phyloP scores from a whole-genome alignment of 306 rosid species.

The Cucumis cinereus region DNA sequence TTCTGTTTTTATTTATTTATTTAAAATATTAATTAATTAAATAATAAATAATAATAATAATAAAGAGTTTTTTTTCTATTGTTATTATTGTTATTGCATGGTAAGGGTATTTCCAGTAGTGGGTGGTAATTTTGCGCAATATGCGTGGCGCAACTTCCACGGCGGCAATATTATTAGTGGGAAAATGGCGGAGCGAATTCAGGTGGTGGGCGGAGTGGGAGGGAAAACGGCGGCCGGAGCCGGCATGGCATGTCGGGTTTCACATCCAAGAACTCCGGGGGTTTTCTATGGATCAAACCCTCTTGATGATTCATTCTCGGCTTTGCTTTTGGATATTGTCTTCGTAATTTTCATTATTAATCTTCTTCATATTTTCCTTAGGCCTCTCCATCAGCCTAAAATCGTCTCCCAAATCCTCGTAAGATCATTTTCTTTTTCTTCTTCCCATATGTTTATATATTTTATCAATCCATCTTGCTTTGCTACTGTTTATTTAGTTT shows the following conservation, averaged over 20 bases:
- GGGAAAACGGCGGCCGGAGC: not conserved
- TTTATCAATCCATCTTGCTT: too few relatives aligned
- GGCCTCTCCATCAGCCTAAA: conserved; percentile 60
- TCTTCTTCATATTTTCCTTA: conserved; percentile 33
- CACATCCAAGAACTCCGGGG: not conserved
- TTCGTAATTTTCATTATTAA: conserved; percentile 22
- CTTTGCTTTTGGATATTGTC: conserved; percentile 26
- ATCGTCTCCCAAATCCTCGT: conserved; percentile 58
- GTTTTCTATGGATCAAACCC: conserved; percentile 38
- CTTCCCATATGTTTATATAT: too few relatives aligned
- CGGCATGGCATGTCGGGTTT: not conserved
- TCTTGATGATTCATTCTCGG: conserved; percentile 20
- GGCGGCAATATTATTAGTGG: not conserved
- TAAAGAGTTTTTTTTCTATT: too few relatives aligned
- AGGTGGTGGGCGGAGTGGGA: not conserved
- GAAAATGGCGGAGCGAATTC: not conserved
- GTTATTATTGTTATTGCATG: conserved; percentile 22
- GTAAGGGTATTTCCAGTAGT: conserved; percentile 25
- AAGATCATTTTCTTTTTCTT: conserved; percentile 8
- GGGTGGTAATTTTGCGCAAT: conserved; percentile 4
- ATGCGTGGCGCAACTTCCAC: conserved; percentile 8
- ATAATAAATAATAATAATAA: too few relatives aligned
- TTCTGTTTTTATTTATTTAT: not conserved
- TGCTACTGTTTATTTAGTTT: too few relatives aligned
- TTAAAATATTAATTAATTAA: too few relatives aligned